phyloP scores from a whole-genome alignment of 768 basidiomycete genomes.

The Podaxis mareebaensis region DNA sequence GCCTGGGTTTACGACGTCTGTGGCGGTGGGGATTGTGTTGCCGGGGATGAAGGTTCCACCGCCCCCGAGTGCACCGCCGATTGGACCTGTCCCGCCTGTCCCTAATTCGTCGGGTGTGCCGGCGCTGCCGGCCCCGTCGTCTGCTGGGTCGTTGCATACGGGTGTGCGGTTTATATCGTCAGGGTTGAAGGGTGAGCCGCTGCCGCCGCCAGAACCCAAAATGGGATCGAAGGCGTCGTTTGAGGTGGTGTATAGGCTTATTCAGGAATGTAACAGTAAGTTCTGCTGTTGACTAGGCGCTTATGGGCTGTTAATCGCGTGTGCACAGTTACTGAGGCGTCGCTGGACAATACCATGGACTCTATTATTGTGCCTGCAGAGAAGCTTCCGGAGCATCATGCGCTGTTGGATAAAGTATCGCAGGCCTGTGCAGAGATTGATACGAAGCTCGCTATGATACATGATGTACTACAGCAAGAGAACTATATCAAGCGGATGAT shows the following conservation, averaged over 20 bases:
- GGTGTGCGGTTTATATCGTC: conserved; percentile 15
- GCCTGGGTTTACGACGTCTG: conserved; percentile 10
- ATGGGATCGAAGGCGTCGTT: conserved; percentile 16
- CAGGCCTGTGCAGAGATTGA: conserved; percentile 16
- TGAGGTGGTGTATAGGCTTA: conserved; percentile 13
- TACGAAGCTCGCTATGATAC: conserved; percentile 16
- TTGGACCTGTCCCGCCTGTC: conserved; percentile 11
- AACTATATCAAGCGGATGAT: conserved; percentile 17
- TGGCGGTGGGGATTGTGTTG: conserved; percentile 13
- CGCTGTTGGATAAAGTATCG: conserved; percentile 15
- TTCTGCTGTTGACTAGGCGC: neutral
- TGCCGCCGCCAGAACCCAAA: conserved; percentile 12
- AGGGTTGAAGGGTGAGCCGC: conserved; percentile 14
- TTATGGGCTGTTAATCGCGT: neutral
- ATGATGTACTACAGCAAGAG: conserved; percentile 16
- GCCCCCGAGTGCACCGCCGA: conserved; percentile 1
- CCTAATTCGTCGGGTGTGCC: neutral
- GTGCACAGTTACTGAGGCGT: conserved; percentile 1
- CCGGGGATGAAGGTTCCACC: conserved; percentile 8
- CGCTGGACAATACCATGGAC: conserved; percentile 13
- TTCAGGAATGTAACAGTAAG: conserved; percentile 15
- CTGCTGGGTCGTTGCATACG: neutral
- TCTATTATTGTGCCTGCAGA: conserved; percentile 15
- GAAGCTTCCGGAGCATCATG: conserved; percentile 16
- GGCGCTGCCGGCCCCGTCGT: neutral